phyloP scores from a whole-genome alignment of 441 rosid genomes.

The Metrosideros polymorpha region DNA sequence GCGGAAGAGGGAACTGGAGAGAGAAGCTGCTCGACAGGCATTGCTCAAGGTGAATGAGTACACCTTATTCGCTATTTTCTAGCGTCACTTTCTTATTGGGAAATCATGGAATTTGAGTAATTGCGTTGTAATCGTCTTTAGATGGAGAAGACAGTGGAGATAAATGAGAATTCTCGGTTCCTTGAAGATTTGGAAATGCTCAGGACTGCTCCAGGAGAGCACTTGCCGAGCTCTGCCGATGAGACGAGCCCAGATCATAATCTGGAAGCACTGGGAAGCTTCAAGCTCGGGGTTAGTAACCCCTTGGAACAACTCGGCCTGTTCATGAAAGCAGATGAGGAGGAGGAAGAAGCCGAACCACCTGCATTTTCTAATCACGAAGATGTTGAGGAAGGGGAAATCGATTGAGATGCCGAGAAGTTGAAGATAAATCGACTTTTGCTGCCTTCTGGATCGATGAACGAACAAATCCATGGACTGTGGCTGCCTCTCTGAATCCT shows the following conservation, averaged over 20 bases:
- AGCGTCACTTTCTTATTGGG: background rate
- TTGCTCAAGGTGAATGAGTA: conserved; percentile 38
- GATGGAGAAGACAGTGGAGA: conserved; percentile 80
- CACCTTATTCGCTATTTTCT: background rate
- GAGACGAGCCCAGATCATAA: conserved; percentile 43
- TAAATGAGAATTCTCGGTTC: conserved; percentile 57
- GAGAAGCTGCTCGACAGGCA: conserved; percentile 69
- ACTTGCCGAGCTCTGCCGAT: conserved; percentile 41
- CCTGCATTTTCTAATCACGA: conserved; percentile 10
- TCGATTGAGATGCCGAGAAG: conserved; percentile 16
- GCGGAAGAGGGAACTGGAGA: conserved; percentile 57
- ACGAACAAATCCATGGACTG: background rate
- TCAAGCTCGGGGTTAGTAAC: conserved; percentile 46
- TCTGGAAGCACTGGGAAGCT: conserved; percentile 50
- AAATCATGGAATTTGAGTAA: background rate
- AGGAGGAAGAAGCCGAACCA: conserved; percentile 68
- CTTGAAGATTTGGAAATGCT: conserved; percentile 70
- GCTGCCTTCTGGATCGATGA: background rate
- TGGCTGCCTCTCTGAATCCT: background rate
- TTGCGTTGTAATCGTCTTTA: background rate
- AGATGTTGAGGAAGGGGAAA: conserved; percentile 77
- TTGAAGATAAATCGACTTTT: background rate
- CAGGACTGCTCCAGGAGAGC: conserved; percentile 39
- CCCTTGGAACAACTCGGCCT: conserved; percentile 64
- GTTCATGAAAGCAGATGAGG: conserved; percentile 63